Base-by-base conservation (phyloP, 306 rosid species). In the Castanea mollissima region DNA sequence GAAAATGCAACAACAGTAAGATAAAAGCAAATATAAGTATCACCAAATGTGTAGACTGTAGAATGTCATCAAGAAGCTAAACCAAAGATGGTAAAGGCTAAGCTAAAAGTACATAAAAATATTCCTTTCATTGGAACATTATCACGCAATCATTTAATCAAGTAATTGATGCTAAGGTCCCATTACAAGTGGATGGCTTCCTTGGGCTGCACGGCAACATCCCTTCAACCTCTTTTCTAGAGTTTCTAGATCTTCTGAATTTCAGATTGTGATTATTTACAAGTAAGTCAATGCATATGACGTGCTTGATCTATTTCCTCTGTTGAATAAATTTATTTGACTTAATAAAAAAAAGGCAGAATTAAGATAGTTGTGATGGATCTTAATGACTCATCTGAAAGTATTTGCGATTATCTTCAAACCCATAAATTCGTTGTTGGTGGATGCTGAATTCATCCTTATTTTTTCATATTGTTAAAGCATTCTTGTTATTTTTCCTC, bases 1-100 rank as follows among this genome's bases (percentile, higher is more conserved):
- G 52, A 14, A 73, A 21, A 80, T 46, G 51, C 58, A 74, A 65
- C 59, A 54, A 23, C 63, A 51, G 74, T 65, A 75, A n/a, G 49
- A 63, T 38, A 20, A 29, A 6, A 76, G 63, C 4, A 69, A 31
- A 44, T 63, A 49, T 41, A 78, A 57, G 38, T 57, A 15, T 23
- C 6, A 59, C 18, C 27, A 49, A n/a, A 13, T 41, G 46, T 2
- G 12, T n/a, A 69, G 69, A 12, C 16, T 10, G 46, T 32, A 67
- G 51, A 38, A 16, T 16, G 44, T 1, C 51, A 67, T 67, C 18
- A 59, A 59, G 67, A 23, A 9, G 67, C 67, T 59, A 59, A 21
- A 27, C 34, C 2, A n/a, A 55, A 59, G 31, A 59, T 59, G 72
- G 54, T 12, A 49, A 67, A 16, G 15, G 15, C 4, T 35, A 32